A percentile compares a stretch with the other conserved stretches of the same genome.
These are phyloP conservation scores for Ceratobasidium sp. DNA, from an alignment of 1,284 basidiomycete species.

Conservation along the genomic window DNA sequence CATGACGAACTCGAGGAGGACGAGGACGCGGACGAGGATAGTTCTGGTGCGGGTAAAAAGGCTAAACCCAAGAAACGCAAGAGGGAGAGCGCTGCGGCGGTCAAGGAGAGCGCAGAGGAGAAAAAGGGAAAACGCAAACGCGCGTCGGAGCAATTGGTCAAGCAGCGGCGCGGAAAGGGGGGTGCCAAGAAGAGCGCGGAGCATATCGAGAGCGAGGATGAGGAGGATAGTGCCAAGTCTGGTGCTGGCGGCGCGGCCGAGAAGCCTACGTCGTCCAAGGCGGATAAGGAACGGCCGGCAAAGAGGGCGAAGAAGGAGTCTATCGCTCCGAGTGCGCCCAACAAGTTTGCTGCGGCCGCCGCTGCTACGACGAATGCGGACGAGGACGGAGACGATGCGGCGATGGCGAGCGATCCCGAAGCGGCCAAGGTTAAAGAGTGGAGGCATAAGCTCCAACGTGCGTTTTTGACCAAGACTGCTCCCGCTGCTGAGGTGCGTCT, in stretches of 20 bases:
- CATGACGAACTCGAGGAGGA: slow-evolving; percentile 67
- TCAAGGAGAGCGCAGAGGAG: slow-evolving; percentile 59
- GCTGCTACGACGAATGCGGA: slow-evolving; percentile 57
- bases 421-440: slow-evolving; percentile 83
- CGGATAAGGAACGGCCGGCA: slow-evolving; percentile 55
- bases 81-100: slow-evolving; percentile 63
- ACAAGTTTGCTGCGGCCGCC: slow-evolving; percentile 8
- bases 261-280: slow-evolving; percentile 47
- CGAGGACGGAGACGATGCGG: slow-evolving; percentile 62
- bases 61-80: slow-evolving; percentile 54
- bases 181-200: slow-evolving; percentile 57
- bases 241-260: too few relatives aligned
- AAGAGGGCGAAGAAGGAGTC: slow-evolving; percentile 71
- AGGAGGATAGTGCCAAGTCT: too few relatives aligned
- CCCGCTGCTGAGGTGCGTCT: slow-evolving; percentile 67
- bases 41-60: slow-evolving; percentile 58
- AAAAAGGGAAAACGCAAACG: slow-evolving; percentile 66
- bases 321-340: too few relatives aligned
- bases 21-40: slow-evolving; percentile 65
- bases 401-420: slow-evolving; percentile 71
- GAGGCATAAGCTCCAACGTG: slow-evolving; percentile 91
- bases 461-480: slow-evolving; percentile 73
- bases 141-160: slow-evolving; percentile 52
- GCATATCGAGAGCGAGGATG: slow-evolving; percentile 78
- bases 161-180: slow-evolving; percentile 53